A percentile compares a stretch with the other conserved stretches of the same genome.
Conservation (phyloP, 1,139 yeast genomes). For the Saccharomyces hybrid region DNA sequence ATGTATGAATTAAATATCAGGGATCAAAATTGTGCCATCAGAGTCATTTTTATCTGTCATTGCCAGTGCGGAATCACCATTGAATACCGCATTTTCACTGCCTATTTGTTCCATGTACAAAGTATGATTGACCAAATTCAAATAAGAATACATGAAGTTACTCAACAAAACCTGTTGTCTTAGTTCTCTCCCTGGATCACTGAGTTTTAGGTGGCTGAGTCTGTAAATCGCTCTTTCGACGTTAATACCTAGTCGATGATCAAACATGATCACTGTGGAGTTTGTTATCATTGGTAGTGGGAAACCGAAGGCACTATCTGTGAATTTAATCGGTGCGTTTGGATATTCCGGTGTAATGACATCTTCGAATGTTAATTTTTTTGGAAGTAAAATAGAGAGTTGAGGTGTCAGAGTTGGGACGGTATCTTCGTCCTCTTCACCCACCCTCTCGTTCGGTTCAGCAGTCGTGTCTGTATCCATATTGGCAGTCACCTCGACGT, state of each 20-base stretch:
- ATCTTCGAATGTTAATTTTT: conserved; percentile 32
- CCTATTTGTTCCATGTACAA: conserved; percentile 54
- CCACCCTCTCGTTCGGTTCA: background rate
- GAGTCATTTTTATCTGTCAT: conserved; percentile 1
- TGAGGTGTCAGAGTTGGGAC: background rate
- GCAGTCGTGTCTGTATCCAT: background rate
- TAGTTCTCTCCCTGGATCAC: conserved; percentile 86
- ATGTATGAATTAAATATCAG: background rate
- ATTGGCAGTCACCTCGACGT: background rate
- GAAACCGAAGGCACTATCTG: conserved; percentile 79
- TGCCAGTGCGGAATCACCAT: background rate
- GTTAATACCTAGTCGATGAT: conserved; percentile 83
- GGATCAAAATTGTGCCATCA: conserved; percentile 4
- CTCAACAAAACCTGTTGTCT: conserved; percentile 87
- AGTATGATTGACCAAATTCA: conserved; percentile 88
- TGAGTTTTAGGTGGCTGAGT: conserved; percentile 82
- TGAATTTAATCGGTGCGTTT: conserved; percentile 69
- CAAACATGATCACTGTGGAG: conserved; percentile 70
- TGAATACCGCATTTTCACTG: background rate
- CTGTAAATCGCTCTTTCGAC: conserved; percentile 94
- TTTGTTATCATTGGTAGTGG: conserved; percentile 75
- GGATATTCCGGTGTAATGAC: conserved; percentile 35
- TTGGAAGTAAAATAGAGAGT: conserved; percentile 19
- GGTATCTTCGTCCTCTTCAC: background rate
- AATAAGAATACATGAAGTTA: conserved; percentile 94